These are phyloP conservation scores for Echinosophora koreensis DNA, from an alignment of 306 rosid genomes.

Conservation along the genomic window DNA sequence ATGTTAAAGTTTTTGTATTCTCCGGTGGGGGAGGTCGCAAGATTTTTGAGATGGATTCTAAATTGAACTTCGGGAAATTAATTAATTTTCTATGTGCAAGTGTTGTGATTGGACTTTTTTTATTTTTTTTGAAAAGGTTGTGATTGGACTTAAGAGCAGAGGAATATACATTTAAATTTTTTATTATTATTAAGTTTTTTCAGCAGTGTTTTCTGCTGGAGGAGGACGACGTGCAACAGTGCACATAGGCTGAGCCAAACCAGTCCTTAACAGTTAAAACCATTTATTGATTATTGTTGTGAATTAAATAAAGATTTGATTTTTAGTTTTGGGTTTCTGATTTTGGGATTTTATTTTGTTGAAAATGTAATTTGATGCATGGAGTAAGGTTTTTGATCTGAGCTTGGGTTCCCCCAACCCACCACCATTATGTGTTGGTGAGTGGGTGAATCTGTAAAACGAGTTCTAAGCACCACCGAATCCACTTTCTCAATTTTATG, in stretches of 20 bases:
- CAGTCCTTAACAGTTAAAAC: conserved; percentile 4
- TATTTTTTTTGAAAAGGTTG: too few species aligned
- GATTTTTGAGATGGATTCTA: not conserved
- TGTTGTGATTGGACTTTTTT: not conserved
- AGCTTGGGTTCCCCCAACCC: conserved; percentile 4
- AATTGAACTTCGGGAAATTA: not conserved
- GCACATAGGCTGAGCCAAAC: not conserved
- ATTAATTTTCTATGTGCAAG: not conserved
- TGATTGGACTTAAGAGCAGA: not conserved
- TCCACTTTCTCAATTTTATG: conserved; percentile 33
- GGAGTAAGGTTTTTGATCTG: conserved; percentile 42
- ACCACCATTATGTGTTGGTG: conserved; percentile 17
- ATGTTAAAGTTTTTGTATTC: conserved; percentile 8
- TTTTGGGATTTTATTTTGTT: not conserved
- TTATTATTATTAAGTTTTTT: not conserved
- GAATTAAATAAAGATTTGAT: not conserved
- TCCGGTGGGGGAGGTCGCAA: conserved; percentile 22
- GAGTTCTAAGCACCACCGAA: not conserved
- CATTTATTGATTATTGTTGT: not conserved
- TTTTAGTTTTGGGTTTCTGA: not conserved
- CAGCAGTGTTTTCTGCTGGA: not conserved
- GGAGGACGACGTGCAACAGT: conserved; percentile 50
- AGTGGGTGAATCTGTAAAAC: conserved; percentile 31
- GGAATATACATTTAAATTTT: not conserved
- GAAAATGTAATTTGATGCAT: not conserved